phyloP scores from a whole-genome alignment of 1,139 yeast species.

The Hyphopichia fennica region DNA sequence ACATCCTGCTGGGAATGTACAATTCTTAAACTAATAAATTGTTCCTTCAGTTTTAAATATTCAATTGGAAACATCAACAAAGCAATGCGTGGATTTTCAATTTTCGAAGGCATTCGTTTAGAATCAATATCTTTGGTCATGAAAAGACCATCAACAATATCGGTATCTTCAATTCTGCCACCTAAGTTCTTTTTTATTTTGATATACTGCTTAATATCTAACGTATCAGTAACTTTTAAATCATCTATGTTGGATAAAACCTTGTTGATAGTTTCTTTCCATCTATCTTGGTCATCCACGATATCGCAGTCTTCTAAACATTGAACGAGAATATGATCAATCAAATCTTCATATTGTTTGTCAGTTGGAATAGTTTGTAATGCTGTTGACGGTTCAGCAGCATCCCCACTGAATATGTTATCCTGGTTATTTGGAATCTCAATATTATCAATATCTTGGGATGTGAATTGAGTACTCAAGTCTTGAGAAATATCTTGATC shows the following conservation, averaged over 20 bases:
- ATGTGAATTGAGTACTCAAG: background rate
- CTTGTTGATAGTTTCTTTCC: slow-evolving; percentile 29
- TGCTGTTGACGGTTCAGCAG: background rate
- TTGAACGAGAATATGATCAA: slow-evolving; percentile 54
- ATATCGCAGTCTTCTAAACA: slow-evolving; percentile 60
- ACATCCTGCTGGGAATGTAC: slow-evolving; percentile 88
- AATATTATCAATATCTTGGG: background rate
- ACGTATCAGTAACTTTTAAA: slow-evolving; percentile 58
- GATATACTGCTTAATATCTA: slow-evolving; percentile 84
- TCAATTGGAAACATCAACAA: slow-evolving; percentile 88
- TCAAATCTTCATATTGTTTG: slow-evolving; percentile 20
- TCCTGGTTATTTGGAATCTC: background rate
- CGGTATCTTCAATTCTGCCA: slow-evolving; percentile 60
- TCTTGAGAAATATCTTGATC: background rate
- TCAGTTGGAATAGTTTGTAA: slow-evolving; percentile 7
- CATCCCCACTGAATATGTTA: background rate
- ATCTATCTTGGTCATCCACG: slow-evolving; percentile 41
- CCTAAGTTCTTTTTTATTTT: slow-evolving; percentile 86
- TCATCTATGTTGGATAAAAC: slow-evolving; percentile 26
- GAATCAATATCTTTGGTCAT: slow-evolving; percentile 86
- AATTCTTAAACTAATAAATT: slow-evolving; percentile 78
- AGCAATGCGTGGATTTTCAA: slow-evolving; percentile 72
- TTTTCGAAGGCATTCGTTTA: slow-evolving; percentile 67
- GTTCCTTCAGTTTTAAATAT: slow-evolving; percentile 70
- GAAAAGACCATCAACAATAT: slow-evolving; percentile 72